Conservation (phyloP, 192 early-diverging fungal genomes). For the Backusella mclennaniae region DNA sequence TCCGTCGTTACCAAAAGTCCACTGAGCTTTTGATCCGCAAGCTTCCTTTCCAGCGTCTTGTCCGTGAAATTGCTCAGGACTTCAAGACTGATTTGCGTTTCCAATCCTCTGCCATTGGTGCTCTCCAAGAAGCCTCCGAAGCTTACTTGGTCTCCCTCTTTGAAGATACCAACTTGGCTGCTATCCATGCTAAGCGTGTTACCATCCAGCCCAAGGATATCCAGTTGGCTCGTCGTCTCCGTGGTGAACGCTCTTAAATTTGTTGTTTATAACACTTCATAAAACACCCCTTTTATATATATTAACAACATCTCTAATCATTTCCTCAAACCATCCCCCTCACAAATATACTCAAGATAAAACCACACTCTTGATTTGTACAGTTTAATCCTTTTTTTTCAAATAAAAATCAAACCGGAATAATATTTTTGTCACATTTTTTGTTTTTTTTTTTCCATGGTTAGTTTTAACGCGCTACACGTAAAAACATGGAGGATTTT, state of each 20-base stretch:
- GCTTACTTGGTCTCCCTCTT: constrained; percentile 88
- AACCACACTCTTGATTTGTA: not conserved
- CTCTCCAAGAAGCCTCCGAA: constrained; percentile 98
- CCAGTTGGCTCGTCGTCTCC: constrained; percentile 96
- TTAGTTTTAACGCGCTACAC: not conserved
- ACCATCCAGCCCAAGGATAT: constrained; percentile 99
- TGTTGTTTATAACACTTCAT: not conserved
- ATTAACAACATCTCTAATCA: not conserved
- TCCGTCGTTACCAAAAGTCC: constrained; percentile 94
- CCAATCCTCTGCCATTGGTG: constrained; percentile 99
- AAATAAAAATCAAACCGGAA: not conserved
- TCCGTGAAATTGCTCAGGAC: constrained; percentile 99
- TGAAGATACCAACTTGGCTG: constrained; percentile 99
- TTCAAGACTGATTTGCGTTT: constrained; percentile 99
- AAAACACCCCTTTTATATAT: constrained; percentile 1
- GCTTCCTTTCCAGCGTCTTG: constrained; percentile 93
- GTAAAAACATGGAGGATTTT: not conserved
- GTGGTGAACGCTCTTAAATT: constrained; percentile 83
- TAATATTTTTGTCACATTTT: not conserved
- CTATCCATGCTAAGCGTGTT: constrained; percentile 97
- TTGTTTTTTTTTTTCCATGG: not conserved
- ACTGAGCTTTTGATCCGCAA: constrained; percentile 94
- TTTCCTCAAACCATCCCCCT: not conserved
- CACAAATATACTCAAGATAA: constrained; percentile 6
- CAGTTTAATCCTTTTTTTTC: constrained; percentile 4